Evolutionary conservation across 768 basidiomycete species (phyloP).

Genomic region (Tricholoma saponaceum): DNA sequence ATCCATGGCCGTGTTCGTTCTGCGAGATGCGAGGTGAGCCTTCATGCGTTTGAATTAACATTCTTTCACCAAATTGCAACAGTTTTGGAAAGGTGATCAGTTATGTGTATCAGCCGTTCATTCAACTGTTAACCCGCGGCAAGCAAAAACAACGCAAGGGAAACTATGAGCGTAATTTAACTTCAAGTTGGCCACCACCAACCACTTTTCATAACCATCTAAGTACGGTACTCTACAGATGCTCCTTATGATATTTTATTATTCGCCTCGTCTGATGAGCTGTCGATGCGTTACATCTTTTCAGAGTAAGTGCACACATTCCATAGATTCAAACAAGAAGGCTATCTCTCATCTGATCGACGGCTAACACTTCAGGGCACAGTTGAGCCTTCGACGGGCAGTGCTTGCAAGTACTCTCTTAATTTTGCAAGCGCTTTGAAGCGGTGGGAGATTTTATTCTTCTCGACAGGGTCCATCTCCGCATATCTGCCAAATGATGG

Average conservation of each 20-base stretch:
- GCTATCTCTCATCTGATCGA: no score
- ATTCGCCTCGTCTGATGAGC: no score
- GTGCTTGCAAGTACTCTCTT: conserved; percentile 42
- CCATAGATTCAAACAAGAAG: background rate
- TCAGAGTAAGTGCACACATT: background rate
- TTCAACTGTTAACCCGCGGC: conserved; percentile 31
- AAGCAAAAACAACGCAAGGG: background rate
- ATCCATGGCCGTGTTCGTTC: conserved; percentile 38
- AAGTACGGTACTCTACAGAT: background rate
- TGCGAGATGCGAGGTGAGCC: conserved; percentile 40
- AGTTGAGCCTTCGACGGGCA: conserved; percentile 4
- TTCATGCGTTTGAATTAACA: background rate
- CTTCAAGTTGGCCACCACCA: background rate
- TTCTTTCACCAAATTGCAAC: conserved; percentile 3
- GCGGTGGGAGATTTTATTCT: conserved; percentile 72
- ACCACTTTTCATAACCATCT: background rate
- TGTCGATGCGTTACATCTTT: background rate
- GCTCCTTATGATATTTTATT: no score
- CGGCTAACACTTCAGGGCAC: background rate
- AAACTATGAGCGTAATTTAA: background rate
- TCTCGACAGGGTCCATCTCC: conserved; percentile 66
- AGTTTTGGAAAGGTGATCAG: conserved; percentile 40
- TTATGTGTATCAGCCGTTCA: conserved; percentile 44
- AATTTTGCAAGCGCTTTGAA: conserved; percentile 72
- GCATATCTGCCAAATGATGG: conserved; percentile 49